These are phyloP conservation scores for Persicaria tinctoria DNA, from an alignment of 148 eudicot species.

Conservation along the genomic window DNA sequence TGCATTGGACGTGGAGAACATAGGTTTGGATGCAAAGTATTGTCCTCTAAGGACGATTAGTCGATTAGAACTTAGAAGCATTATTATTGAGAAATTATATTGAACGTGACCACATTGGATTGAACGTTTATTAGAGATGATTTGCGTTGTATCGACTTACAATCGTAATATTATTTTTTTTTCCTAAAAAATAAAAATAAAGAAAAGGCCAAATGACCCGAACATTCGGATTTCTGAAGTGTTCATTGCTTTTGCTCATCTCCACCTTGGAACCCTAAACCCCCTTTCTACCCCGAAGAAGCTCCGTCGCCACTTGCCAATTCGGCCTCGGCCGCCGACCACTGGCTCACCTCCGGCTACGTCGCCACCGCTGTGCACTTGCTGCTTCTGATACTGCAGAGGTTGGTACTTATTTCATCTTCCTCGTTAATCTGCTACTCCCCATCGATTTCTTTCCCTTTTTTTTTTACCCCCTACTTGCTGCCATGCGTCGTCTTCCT, in stretches of 20 bases:
- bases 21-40: too few species aligned
- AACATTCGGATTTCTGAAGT: not conserved
- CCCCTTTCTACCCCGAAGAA: conserved; percentile 2
- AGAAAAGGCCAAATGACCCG: not conserved
- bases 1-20: too few species aligned
- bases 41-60: too few species aligned
- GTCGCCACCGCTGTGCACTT: not conserved
- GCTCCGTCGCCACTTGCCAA: not conserved
- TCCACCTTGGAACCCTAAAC: conserved; percentile 14
- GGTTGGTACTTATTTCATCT: not conserved
- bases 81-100: too few species aligned
- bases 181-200: not conserved
- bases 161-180: too few species aligned
- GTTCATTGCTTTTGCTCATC: not conserved
- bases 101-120: too few species aligned
- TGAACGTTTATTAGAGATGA: too few species aligned
- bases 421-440: not conserved
- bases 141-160: too few species aligned
- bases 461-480: not conserved
- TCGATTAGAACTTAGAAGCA: too few species aligned
- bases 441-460: not conserved
- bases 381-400: not conserved
- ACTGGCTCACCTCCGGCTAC: conserved; percentile 2
- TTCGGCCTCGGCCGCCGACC: not conserved
- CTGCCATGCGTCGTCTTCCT: not conserved